Base-by-base conservation (phyloP, 495 filamentous ascomycete genomes). In the Hyaloscypha finlandica region DNA sequence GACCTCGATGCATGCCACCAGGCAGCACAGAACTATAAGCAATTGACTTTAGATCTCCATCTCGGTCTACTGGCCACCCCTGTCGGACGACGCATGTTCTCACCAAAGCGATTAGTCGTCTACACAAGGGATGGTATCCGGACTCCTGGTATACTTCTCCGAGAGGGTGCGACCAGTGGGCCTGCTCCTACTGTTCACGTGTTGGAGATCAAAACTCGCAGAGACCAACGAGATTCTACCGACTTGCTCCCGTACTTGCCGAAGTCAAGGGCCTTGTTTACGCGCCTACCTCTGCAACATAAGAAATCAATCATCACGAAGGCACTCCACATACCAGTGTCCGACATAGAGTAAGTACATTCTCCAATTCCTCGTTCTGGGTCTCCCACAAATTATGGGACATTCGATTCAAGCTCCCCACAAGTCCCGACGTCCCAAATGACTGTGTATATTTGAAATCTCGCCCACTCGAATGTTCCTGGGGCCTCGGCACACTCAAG, bases 171-270 rank as follows among this genome's bases (percentile, higher is more conserved):
- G 61, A 83, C 80, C 37, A 86, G 81, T 57, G 86, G 84, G 8
- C 71, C 81, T 29, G 79, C 82, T 20, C 90, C 93, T 1, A 87
- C 79, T 12, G 76, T 97, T 42, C 89, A 92, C 69, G 86, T 96
- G 6, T 83, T 94, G 32, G 92, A 94, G 70, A 88, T 97, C 59
- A 85, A 82, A 57, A 85, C 83, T 1, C 76, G 84, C 61, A 79
- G 85, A 48, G 81, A 83, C 67, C 84, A 83, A 54, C 84, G 91
- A n/a, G 84, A 92, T 71, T 84, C 90, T 39, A 88, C 88, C 9
- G 92, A 96, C 68, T 76, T 94, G 59, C 80, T 97, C 25, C 93
- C 93, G 8, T 96, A 91, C 74, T 75, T 95, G 2, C 85, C 89
- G 9, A 74, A 72, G 19, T 91, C 93, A 77, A 81, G 89, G 12